Base-by-base conservation (phyloP, 345 rosid genomes). In the Euphorbia lathyris region DNA sequence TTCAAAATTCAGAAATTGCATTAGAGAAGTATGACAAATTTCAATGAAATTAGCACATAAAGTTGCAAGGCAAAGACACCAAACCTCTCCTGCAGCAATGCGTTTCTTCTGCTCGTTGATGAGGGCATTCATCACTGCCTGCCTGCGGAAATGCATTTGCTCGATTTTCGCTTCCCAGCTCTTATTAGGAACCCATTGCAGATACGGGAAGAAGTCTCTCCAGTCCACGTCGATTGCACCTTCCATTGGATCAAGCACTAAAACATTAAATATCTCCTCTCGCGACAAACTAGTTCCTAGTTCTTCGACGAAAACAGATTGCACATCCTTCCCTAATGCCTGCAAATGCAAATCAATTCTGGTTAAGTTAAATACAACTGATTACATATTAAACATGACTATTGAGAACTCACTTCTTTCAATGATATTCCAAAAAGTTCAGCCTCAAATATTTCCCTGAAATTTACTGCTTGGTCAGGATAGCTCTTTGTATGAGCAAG, bases 191-290 rank as follows among this genome's bases (percentile, higher is more conserved):
- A 91, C 34, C 97, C 98, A 95, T 78, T 72, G 79, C 58, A 92
- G 59, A 78, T 87, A 90, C 0, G 97, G 97, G 80, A 95, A 95
- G 88, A 91, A 95, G 74, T 92, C 99, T 69, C 97, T 86, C 97
- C 97, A 92, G 58, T 95, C 97, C 57, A 90, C 97, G 30, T 87
- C 97, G 58, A 92, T 71, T 3, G 96, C 93, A 16, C 92, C 95
- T 23, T 81, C 89, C 94, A 95, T 90, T 78, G 86, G 81, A 66
- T 90, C 97, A 62, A 63, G 69, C 52, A 92, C 97, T 67, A 92
- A 71, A 65, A 79, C 63, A 62, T 79, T 74, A 58, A 77, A 82
- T 48, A 92, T 82, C 58, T 87, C 88, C 29, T 84, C 76, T 77
- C 79, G 86, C 6, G 90, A 83, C 72, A 92, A 68, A 59, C 88